phyloP scores from a whole-genome alignment of 1,284 basidiomycete genomes.

The Cutaneotrichosporon spelunceum region DNA sequence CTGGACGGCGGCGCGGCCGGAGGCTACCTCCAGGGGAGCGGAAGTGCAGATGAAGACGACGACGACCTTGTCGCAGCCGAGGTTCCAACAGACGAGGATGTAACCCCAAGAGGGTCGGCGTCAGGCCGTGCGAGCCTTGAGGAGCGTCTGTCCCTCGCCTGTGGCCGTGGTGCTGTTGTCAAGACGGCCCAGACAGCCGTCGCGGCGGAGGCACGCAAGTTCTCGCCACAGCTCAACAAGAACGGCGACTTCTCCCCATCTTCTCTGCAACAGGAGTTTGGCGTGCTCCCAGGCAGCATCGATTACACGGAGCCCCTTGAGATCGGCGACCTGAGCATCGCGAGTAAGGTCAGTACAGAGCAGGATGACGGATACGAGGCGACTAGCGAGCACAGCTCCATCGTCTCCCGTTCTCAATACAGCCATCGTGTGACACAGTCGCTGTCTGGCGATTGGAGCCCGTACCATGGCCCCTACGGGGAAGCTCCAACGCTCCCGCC shows the following conservation, averaged over 20 bases:
- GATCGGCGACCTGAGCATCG: constrained; percentile 15
- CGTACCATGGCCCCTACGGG: background rate
- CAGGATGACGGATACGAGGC: constrained; percentile 13
- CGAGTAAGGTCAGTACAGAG: background rate
- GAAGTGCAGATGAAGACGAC: constrained; percentile 13
- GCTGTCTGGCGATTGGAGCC: background rate
- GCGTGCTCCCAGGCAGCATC: constrained; percentile 7
- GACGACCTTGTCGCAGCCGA: constrained; percentile 15
- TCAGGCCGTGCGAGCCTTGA: constrained; percentile 14
- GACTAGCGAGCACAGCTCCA: constrained; percentile 6
- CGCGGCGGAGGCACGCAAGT: background rate
- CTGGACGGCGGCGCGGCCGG: constrained; percentile 7
- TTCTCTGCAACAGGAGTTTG: constrained; percentile 1
- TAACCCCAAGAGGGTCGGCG: constrained; percentile 5
- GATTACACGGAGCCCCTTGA: constrained; percentile 24
- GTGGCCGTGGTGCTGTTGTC: constrained; percentile 3
- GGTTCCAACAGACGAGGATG: background rate
- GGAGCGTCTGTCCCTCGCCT: constrained; percentile 15
- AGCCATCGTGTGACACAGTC: background rate
- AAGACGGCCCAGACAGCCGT: background rate
- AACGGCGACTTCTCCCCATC: background rate
- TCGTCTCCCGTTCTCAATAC: background rate
- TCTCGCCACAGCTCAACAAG: background rate
- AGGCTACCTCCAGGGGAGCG: constrained; percentile 4
- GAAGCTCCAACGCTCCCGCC: background rate